Base-by-base conservation (phyloP, 2,329 filamentous ascomycete genomes). In the Colletotrichum orbiculare region DNA sequence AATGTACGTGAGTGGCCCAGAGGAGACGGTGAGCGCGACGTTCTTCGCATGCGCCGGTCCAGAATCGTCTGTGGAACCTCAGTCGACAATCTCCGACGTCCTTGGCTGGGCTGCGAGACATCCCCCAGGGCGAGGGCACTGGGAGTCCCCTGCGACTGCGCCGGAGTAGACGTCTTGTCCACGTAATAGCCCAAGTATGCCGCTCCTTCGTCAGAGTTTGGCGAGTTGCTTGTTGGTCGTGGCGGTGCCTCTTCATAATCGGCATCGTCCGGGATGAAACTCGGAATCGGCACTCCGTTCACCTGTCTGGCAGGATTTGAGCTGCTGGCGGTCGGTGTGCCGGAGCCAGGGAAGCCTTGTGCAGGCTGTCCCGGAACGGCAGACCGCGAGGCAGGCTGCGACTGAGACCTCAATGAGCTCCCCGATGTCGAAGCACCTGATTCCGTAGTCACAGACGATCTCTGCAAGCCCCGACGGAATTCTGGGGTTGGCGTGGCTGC, bases 361-460 rank as follows among this genome's bases (percentile, higher is more conserved):
- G 17, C 45, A n/a, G 54, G 64, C 13, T 68, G 67, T 48, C 25
- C 65, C 10, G 61, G 41, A 9, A 62, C 43, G 6, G 50, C 61
- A 10, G 79, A 77, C 37, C 86, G 80, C 39, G 85, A 83, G 3
- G 87, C 87, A 33, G 88, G 88, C 72, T 90, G 88, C n/a, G 88
- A 90, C 72, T 90, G 88, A 34, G 88, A 90, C 68, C 88, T 82
- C 66, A 88, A 74, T n/a, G 86, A 79, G 69, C 87, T 85, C 60
- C 80, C 85, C 34, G 85, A 80, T 55, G 81, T 76, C 42, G 79
- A 75, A 15, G 77, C 71, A 9, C 80, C 81, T 12, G 81, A 74
- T 41, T 89, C 86, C 33, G 81, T 83, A 13, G 81, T 77, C 33
- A 79, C 76, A 9, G 79, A 78, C 2, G 85, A 84, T 70, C 87